Base-by-base conservation (phyloP, 176 grass and related monocot species). In the Bonia amplexicaulis region DNA sequence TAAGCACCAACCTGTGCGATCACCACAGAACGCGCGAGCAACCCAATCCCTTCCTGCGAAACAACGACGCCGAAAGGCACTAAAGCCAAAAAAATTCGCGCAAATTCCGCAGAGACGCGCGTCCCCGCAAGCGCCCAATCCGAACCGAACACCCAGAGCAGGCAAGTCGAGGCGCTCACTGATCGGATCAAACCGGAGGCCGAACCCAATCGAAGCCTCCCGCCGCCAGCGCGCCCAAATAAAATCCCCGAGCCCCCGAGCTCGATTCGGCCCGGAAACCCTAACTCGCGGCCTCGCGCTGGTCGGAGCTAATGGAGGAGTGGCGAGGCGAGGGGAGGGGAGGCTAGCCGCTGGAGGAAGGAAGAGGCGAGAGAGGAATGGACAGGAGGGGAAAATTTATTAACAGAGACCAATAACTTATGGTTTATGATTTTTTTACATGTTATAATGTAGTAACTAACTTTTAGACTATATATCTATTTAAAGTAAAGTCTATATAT, bases 181-280 rank as follows among this genome's bases (percentile, higher is more conserved):
- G 12, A 73, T 73, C 67, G 44, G 66, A 86, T 86, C 84, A 76
- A 54, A 40, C 44, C 20, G 39, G 70, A 22, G 57, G 5, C 9
- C 26, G 76, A 63, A 42, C 52, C 54, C 11, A 63, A 17, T 15
- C 40, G 41, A 48, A n/a, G n/a, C 25, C 37, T 42, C 42, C 52
- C 29, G 66, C 55, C 20, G 40, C 74, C 25, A 51, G 41, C 5
- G 41, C 19, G 14, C 8, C 49, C 76, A 37, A 42, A 54, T 27
- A 57, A 37, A 64, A 73, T 40, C n/a, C 42, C 76, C 44, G 22
- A 71, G 65, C 12, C 42, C 3, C 55, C 58, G 6, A 61, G 57
- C 66, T 62, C 29, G 41, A 80, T 80, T 70, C 42, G 13, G 27
- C 19, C 13, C 41, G 22, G 16, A 13, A 54, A 19, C 76, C 66